Conservation (phyloP, 495 filamentous ascomycete genomes). For the Clohesyomyces aquaticus region DNA sequence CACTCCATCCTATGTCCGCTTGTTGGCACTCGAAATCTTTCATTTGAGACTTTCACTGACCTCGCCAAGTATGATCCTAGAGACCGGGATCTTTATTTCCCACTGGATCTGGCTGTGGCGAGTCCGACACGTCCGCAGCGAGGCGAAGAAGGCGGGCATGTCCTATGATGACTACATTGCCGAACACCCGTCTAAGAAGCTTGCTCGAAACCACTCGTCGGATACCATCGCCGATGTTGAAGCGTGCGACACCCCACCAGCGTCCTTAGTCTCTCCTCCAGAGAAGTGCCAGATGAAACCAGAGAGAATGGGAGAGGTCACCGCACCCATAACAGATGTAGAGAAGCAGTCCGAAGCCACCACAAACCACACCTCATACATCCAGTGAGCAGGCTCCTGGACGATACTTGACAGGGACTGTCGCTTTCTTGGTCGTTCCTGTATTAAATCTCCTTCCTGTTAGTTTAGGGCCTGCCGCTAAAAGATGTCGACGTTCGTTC, state of each 20-base stretch:
- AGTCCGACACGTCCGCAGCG: constrained; percentile 61
- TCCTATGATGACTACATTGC: constrained; percentile 67
- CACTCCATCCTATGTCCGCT: no score
- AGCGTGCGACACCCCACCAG: constrained; percentile 1
- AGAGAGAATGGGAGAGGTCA: no score
- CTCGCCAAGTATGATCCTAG: constrained; percentile 60
- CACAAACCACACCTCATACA: no score
- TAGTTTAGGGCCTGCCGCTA: no score
- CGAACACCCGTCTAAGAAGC: constrained; percentile 33
- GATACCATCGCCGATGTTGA: constrained; percentile 21
- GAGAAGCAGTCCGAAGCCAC: no score
- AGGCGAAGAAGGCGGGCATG: constrained; percentile 60
- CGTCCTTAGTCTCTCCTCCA: background rate
- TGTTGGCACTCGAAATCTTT: background rate
- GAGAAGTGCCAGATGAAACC: constrained; percentile 20
- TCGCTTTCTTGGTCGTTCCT: no score
- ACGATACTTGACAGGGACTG: no score
- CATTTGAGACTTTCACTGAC: constrained; percentile 3
- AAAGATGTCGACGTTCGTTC: no score
- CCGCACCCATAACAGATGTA: no score
- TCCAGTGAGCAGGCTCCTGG: no score
- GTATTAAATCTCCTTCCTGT: no score
- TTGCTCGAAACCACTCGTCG: constrained; percentile 6
- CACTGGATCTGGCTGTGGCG: constrained; percentile 70
- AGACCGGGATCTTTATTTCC: constrained; percentile 69